Evolutionary conservation across 768 basidiomycete species (phyloP), one percentile per base, ranked within the genome.

Genomic region (Psilocybe azurescens): DNA sequence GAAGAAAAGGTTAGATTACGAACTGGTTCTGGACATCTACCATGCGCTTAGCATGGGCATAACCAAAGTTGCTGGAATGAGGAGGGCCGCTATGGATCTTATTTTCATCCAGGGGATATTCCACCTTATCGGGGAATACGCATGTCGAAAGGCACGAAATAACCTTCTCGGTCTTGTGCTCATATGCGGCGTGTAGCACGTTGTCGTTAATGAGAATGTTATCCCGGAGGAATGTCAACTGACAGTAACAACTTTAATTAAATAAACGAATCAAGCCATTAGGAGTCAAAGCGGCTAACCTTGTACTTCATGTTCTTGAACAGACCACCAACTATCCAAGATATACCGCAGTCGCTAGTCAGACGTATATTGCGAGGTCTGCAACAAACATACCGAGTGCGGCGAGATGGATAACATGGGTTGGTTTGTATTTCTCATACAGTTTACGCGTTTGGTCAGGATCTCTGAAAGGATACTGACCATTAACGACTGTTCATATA

Each of bases 301-400:
- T 98, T 97, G 80, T 90, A 89, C 72, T 91, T 90, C 91, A 97
- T 96, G 79, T 98, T 98, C 72, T 87, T 91, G 83, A 97, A 99
- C 18, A 98, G 81, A 10, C 96, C 96, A 4, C 96, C 97, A 56
- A 99, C 96, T 94, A 63, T 53, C 62, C 36, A 13, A n/a, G n/a
- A 44, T 3, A 60, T 54, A 52, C 44, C 49, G 54, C 57, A 65
- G 44, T 64, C 18, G 30, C 58, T 18, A 59, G 30, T 52, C 50
- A 49, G 51, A n/a, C 30, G 36, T 32, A 28, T 41, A 20, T 11
- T 49, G 30, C 18, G n/a, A n/a, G 18, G 32, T 33, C 8, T 29
- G 36, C 41, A 56, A 51, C 29, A 28, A 16, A 36, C 87, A n/a
- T 70, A 94, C 93, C 94, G 46, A 94, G 85, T 5, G 96, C 95